Conservation (phyloP, 768 basidiomycete genomes). For the Galerina marginata region DNA sequence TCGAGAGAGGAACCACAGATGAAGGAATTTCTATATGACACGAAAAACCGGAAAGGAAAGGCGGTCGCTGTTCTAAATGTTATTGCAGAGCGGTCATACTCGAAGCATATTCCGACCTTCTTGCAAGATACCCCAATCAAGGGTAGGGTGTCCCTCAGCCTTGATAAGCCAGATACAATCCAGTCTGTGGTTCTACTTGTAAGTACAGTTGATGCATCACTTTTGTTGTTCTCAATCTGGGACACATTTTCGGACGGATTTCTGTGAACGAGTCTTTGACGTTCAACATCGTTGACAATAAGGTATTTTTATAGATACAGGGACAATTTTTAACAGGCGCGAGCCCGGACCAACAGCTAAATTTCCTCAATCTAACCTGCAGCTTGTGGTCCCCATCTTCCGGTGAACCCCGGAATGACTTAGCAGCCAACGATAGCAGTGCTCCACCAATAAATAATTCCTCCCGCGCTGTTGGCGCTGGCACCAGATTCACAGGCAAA, state of each 20-base stretch:
- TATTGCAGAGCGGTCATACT: conserved; percentile 44
- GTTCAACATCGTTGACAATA: neutral
- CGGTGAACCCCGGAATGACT: conserved; percentile 27
- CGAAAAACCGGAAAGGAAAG: conserved; percentile 35
- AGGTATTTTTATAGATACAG: conserved; percentile 4
- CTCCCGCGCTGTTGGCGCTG: neutral
- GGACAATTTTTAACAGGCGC: conserved; percentile 23
- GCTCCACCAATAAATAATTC: neutral
- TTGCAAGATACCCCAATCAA: conserved; percentile 38
- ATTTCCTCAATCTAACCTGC: conserved; percentile 40
- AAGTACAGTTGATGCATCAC: conserved; percentile 20
- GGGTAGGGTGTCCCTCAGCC: conserved; percentile 40
- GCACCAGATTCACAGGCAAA: conserved; percentile 29
- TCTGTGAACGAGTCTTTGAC: neutral
- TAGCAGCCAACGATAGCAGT: neutral
- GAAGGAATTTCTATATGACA: conserved; percentile 34
- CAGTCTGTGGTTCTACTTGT: conserved; percentile 56
- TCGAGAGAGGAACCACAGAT: conserved; percentile 12
- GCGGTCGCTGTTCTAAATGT: conserved; percentile 54
- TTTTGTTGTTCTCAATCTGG: no score
- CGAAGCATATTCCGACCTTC: conserved; percentile 40
- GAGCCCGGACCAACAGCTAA: conserved; percentile 34
- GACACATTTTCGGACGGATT: no score
- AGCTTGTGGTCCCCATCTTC: conserved; percentile 43
- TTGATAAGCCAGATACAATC: conserved; percentile 48